phyloP scores from a whole-genome alignment of 2,329 filamentous ascomycete species.

The Aspergillus aculeatus region DNA sequence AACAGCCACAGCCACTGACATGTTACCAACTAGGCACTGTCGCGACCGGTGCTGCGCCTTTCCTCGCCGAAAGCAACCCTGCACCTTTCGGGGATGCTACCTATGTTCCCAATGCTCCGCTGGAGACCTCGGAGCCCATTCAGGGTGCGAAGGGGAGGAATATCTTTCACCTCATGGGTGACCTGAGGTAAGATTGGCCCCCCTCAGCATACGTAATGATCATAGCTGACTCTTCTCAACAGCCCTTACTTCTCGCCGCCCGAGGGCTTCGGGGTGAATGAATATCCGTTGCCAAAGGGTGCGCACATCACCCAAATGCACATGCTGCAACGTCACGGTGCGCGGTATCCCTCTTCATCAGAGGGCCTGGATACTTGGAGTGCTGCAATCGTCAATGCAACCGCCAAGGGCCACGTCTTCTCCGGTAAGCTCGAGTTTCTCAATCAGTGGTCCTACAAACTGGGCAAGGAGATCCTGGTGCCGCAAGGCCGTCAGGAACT shows the following conservation, averaged over 20 bases:
- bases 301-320: slow-evolving; percentile 69
- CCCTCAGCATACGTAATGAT: no score
- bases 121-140: slow-evolving; percentile 70
- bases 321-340: slow-evolving; percentile 72
- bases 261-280: slow-evolving; percentile 68
- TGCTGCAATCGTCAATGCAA: slow-evolving; percentile 56
- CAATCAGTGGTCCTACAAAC: slow-evolving; percentile 51
- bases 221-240: neutral
- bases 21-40: no score
- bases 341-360: slow-evolving; percentile 67
- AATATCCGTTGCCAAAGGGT: slow-evolving; percentile 65
- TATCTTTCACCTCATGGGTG: slow-evolving; percentile 69
- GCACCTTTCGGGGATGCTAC: slow-evolving; percentile 62
- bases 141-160: slow-evolving; percentile 57
- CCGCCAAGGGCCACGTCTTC: slow-evolving; percentile 36
- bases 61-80: slow-evolving; percentile 68
- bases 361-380: slow-evolving; percentile 58
- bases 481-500: slow-evolving; percentile 71
- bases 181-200: slow-evolving; percentile 45
- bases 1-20: no score
- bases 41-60: slow-evolving; percentile 66
- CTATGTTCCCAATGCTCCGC: slow-evolving; percentile 66
- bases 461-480: slow-evolving; percentile 70
- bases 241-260: slow-evolving; percentile 65
- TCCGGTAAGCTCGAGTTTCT: slow-evolving; percentile 1